phyloP scores from a whole-genome alignment of 2,329 filamentous ascomycete genomes.

The Colletotrichum incanum region DNA sequence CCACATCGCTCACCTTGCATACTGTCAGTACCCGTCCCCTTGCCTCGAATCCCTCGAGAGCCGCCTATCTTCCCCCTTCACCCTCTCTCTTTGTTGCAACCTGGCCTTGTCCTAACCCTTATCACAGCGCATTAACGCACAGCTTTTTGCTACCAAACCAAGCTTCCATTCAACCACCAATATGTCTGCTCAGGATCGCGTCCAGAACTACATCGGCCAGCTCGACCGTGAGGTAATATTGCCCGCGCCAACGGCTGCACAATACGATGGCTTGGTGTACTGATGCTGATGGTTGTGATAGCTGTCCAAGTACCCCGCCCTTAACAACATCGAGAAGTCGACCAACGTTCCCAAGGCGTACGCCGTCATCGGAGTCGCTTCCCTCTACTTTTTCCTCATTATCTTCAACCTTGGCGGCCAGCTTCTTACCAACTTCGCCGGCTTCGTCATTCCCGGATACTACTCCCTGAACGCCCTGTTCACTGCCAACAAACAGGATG shows the following conservation, averaged over 20 bases:
- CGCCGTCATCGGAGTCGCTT: constrained; percentile 80
- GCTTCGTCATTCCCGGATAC: constrained; percentile 87
- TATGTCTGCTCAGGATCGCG: constrained; percentile 84
- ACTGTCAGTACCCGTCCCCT: constrained; percentile 29
- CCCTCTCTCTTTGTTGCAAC: constrained; percentile 27
- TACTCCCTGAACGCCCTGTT: constrained; percentile 88
- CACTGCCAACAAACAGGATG: constrained; percentile 78
- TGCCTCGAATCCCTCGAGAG: constrained; percentile 15
- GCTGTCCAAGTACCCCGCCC: constrained; percentile 88
- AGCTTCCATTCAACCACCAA: constrained; percentile 51
- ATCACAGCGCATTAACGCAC: constrained; percentile 43
- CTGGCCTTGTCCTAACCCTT: constrained; percentile 41
- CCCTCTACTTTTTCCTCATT: constrained; percentile 91
- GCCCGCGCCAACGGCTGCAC: background rate
- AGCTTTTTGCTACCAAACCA: constrained; percentile 42
- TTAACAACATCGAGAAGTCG: constrained; percentile 90
- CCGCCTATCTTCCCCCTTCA: background rate
- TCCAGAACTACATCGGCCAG: constrained; percentile 82
- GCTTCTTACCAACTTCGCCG: constrained; percentile 89
- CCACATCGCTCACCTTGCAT: constrained; percentile 4
- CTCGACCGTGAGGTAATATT: constrained; percentile 83
- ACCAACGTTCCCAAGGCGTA: constrained; percentile 89
- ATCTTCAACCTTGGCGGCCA: constrained; percentile 94
- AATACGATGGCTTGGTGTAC: constrained; percentile 11
- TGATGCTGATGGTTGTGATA: constrained; percentile 54